Evolutionary conservation across 805 yeast genomes (phyloP).

Genomic region (Suhomyces sp.): DNA sequence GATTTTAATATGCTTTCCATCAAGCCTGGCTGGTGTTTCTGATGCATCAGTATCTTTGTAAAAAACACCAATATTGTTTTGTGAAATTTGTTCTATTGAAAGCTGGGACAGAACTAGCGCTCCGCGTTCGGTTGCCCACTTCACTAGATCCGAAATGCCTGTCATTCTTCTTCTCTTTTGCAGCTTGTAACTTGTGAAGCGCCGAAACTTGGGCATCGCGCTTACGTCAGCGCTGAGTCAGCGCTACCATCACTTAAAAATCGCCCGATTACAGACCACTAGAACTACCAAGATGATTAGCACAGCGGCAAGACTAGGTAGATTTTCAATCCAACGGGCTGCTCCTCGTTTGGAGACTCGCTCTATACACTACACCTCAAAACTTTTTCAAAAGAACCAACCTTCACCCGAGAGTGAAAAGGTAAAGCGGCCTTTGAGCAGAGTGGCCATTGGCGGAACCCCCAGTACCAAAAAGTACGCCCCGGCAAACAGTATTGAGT

Average conservation of each 20-base stretch:
- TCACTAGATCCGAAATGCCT: slow-evolving; percentile 11
- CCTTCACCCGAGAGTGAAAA: slow-evolving; percentile 5
- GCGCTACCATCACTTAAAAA: background rate
- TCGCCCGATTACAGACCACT: background rate
- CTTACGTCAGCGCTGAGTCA: background rate
- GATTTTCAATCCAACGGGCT: background rate
- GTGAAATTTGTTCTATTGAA: slow-evolving; percentile 19
- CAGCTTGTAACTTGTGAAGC: background rate
- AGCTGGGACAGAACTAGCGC: slow-evolving; percentile 23
- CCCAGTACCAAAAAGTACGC: slow-evolving; percentile 34
- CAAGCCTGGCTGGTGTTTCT: background rate
- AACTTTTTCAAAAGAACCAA: background rate
- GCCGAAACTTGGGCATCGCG: background rate
- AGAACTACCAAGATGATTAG: background rate
- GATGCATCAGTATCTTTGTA: slow-evolving; percentile 4
- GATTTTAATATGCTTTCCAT: slow-evolving; percentile 8
- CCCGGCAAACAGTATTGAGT: slow-evolving; percentile 53
- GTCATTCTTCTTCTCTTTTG: background rate
- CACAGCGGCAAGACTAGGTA: background rate
- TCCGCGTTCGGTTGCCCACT: slow-evolving; percentile 34
- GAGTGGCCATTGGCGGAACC: slow-evolving; percentile 73
- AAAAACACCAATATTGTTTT: slow-evolving; percentile 26
- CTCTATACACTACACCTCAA: background rate
- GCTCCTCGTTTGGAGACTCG: background rate
- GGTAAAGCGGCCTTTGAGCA: slow-evolving; percentile 62